phyloP scores from a whole-genome alignment of 495 filamentous ascomycete species.

The Tuber borchii region DNA sequence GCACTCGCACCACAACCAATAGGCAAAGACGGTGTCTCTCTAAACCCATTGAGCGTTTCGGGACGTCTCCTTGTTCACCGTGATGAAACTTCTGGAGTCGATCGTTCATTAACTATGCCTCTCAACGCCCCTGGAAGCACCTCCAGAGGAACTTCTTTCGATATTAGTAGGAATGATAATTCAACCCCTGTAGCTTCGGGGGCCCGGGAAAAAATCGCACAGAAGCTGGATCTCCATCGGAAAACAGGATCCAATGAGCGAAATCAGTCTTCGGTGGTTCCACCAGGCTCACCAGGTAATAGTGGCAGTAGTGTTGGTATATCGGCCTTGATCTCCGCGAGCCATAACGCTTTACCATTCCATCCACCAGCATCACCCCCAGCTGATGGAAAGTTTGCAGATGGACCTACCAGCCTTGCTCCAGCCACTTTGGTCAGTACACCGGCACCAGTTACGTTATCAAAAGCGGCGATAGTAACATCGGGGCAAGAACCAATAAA shows the following conservation, averaged over 20 bases:
- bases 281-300: constrained; percentile 39
- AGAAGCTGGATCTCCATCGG: constrained; percentile 84
- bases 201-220: constrained; percentile 67
- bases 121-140: constrained; percentile 58
- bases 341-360: constrained; percentile 67
- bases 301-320: constrained; percentile 60
- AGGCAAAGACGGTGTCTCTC: constrained; percentile 23
- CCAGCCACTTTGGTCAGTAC: constrained; percentile 77
- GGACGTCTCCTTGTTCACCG: constrained; percentile 61
- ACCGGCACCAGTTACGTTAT: constrained; percentile 79
- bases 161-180: constrained; percentile 49
- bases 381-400: constrained; percentile 18
- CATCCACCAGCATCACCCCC: constrained; percentile 39
- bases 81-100: constrained; percentile 47
- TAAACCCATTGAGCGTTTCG: constrained; percentile 46
- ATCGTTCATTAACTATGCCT: constrained; percentile 60
- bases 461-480: constrained; percentile 72
- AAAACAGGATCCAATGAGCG: constrained; percentile 55
- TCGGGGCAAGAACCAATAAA: constrained; percentile 54
- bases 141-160: constrained; percentile 62
- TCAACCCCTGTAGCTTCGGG: constrained; percentile 49
- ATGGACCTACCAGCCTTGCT: constrained; percentile 60
- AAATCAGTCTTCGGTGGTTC: constrained; percentile 7
- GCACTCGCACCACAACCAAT: constrained; percentile 8
- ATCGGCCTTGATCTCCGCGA: constrained; percentile 78